Evolutionary conservation across 805 yeast species (phyloP).

Genomic region (Schwanniomyces yamadae): DNA sequence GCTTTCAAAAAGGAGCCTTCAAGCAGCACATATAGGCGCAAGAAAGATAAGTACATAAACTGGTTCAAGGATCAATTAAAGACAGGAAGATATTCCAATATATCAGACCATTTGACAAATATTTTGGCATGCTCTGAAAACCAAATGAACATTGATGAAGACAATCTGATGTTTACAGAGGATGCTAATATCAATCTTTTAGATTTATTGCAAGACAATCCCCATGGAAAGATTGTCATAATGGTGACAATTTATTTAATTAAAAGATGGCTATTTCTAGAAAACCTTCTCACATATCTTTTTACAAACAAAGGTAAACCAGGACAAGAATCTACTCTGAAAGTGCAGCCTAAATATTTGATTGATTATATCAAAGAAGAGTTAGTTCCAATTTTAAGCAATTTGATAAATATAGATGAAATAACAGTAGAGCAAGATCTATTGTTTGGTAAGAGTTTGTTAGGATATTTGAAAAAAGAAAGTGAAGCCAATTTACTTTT

Average conservation of each 20-base stretch:
- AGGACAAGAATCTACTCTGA: not conserved
- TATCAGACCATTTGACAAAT: conserved; percentile 14
- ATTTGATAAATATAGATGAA: conserved; percentile 7
- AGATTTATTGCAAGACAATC: conserved; percentile 4
- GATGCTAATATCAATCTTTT: conserved; percentile 4
- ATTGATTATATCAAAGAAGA: conserved; percentile 25
- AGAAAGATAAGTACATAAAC: conserved; percentile 8
- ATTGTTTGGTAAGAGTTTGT: conserved; percentile 7
- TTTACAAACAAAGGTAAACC: conserved; percentile 7
- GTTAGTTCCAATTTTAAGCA: conserved; percentile 27
- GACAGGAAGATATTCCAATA: conserved; percentile 12
- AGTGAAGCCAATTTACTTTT: conserved; percentile 24
- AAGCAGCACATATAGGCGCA: not conserved
- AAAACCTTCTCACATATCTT: conserved; percentile 12
- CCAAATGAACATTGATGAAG: conserved; percentile 8
- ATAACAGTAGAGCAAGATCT: not conserved
- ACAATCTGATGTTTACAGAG: not conserved
- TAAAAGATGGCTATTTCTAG: conserved; percentile 23
- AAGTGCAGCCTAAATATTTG: conserved; percentile 7
- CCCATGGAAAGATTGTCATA: not conserved
- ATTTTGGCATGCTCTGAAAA: conserved; percentile 5
- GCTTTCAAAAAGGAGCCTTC: conserved; percentile 5
- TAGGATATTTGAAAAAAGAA: conserved; percentile 20
- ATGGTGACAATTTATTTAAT: conserved; percentile 22
- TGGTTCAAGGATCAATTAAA: conserved; percentile 18